Evolutionary conservation across 169 alveolate species (phyloP), one percentile per base, ranked within the genome.

Genomic region (Plasmodium sp.): DNA sequence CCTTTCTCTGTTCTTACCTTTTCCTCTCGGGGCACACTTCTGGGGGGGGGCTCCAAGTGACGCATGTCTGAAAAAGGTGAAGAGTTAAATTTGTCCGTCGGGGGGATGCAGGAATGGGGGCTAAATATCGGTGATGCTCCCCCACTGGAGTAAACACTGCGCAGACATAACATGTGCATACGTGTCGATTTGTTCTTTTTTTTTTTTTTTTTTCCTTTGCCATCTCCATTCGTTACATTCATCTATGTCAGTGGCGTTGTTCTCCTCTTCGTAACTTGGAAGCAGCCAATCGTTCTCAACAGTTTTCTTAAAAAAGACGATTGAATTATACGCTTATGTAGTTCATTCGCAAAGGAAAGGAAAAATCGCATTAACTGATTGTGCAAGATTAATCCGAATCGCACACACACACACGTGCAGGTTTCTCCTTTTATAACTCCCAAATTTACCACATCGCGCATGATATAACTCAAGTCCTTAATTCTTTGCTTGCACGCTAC

Each of bases 401-500:
- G 5, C 18, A 31, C 39, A 67, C n/a, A 72, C 27, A 84, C 31
- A 84, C 39, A 56, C 33, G 80, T 41, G 54, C 51, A 84, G 22
- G 56, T 43, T 31, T 18, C n/a, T 84, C 45, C 27, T 72, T 27
- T 71, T 31, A 5, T 71, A 34, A 31, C 9, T 34, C 41, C 34
- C 33, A 27, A 18, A 18, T 67, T 67, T 90, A 90, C 94, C 91
- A 81, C 82, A 90, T 90, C 91, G 71, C 56, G 83, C n/a, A 80
- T 22, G 6, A 90, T 81, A 81, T 90, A 27, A 39, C 83, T 84
- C 43, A 95, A 93, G 18, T 95, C 94, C 56, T 93, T 75, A 18
- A 95, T 45, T 82, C 97, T 51, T 16, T 88, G 94, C 39, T 93
- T 93, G 67, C 96, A 95, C 7, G 97, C 95, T 9, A 88, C 79